Conservation (phyloP, 1,284 basidiomycete species). For the Thecaphora thlaspeos region DNA sequence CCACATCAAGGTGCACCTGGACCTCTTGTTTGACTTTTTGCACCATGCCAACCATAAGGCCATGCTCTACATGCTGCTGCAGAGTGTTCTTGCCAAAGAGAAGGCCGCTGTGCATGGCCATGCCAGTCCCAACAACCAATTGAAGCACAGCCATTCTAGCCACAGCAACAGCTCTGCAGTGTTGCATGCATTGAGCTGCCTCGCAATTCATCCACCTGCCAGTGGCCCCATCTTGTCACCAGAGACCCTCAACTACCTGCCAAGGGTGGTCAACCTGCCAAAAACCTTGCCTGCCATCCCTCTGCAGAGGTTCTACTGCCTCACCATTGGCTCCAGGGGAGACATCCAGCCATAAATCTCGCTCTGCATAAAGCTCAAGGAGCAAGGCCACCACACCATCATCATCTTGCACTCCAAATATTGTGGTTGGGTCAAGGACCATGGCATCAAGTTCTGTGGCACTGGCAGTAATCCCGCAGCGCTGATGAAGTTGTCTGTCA, state of each 20-base stretch:
- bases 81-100: constrained; percentile 11
- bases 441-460: constrained; percentile 84
- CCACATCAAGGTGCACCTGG: constrained; percentile 41
- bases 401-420: constrained; percentile 95
- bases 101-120: neutral
- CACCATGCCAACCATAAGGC: constrained; percentile 30
- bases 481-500: constrained; percentile 63
- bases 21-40: constrained; percentile 43
- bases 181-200: too few relatives aligned
- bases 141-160: neutral
- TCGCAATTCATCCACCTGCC: neutral
- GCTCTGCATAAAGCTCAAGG: constrained; percentile 83
- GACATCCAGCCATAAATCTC: constrained; percentile 84
- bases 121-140: neutral
- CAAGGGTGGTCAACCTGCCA: constrained; percentile 34
- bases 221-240: neutral
- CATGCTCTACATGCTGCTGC: constrained; percentile 15
- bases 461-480: constrained; percentile 97
- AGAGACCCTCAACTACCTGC: constrained; percentile 18
- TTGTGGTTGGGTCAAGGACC: constrained; percentile 85
- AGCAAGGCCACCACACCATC: constrained; percentile 78
- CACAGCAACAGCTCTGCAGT: too few relatives aligned
- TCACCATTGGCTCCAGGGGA: constrained; percentile 77
- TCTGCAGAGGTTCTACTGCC: constrained; percentile 43
- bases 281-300: constrained; percentile 13